These are phyloP conservation scores for Phytophthora citrophthora DNA, from an alignment of 352 stramenopile genomes.

Conservation along the genomic window DNA sequence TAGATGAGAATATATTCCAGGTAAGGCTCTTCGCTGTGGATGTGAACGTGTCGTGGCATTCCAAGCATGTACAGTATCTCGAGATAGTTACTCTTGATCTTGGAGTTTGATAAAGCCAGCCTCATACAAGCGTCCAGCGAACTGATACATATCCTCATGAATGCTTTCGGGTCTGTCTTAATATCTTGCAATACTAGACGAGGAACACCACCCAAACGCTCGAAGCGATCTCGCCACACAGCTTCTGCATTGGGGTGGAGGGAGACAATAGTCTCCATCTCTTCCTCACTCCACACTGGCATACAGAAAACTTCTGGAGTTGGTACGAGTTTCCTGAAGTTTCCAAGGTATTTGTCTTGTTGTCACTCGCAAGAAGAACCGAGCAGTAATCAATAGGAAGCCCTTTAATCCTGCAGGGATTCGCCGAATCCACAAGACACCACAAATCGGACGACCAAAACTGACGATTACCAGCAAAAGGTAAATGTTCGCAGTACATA, in stretches of 20 bases:
- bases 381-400: neutral
- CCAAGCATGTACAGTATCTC: neutral
- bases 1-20: too few species aligned
- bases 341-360: neutral
- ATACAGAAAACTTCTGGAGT: neutral
- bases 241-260: neutral
- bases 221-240: neutral
- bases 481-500: neutral
- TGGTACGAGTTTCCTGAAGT: neutral
- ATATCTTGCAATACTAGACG: neutral
- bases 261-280: too few species aligned
- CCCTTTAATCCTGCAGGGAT: neutral
- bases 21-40: neutral
- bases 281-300: neutral
- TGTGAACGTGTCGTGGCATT: neutral
- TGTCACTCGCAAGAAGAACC: neutral
- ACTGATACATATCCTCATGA: neutral
- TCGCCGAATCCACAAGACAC: constrained; percentile 6
- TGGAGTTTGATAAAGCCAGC: neutral
- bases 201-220: neutral
- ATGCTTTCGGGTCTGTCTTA: neutral
- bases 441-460: constrained; percentile 13
- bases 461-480: neutral
- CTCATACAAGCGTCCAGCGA: neutral
- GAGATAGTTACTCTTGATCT: neutral